Evolutionary conservation across 2,329 filamentous ascomycete species (phyloP).

Genomic region (Fusarium humuli): DNA sequence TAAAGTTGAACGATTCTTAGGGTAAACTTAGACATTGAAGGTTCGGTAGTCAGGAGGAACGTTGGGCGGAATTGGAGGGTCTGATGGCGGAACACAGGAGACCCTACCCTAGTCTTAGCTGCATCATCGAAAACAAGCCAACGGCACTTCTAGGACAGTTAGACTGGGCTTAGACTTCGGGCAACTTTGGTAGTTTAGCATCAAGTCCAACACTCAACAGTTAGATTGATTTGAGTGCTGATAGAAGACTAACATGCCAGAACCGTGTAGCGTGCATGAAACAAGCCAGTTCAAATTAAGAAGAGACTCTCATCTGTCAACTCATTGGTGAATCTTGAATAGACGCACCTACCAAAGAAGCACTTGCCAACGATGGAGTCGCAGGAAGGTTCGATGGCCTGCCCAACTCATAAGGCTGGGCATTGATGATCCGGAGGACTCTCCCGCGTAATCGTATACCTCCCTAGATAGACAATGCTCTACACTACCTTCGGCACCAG

Average conservation of each 20-base stretch:
- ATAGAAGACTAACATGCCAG: not conserved
- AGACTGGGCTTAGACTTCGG: not conserved
- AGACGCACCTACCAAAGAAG: not conserved
- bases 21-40: not conserved
- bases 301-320: not conserved
- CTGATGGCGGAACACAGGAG: slow-evolving; percentile 3
- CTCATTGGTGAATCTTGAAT: slow-evolving; percentile 3
- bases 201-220: not conserved
- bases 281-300: not conserved
- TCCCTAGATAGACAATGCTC: not conserved
- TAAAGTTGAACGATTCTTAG: not conserved
- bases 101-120: not conserved
- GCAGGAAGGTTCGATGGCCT: not conserved
- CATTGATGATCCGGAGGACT: not conserved
- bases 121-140: not conserved
- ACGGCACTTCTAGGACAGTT: not conserved
- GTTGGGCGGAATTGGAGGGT: not conserved
- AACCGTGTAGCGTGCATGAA: slow-evolving; percentile 6
- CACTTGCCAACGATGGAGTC: not conserved
- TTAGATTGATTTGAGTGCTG: not conserved
- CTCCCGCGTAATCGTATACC: not conserved
- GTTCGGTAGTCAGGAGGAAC: not conserved
- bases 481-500: not conserved
- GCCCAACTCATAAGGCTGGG: slow-evolving; percentile 24
- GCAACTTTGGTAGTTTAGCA: not conserved